These are phyloP conservation scores for Solanum hybrid DNA, from an alignment of 305 asterid genomes.

Conservation along the genomic window DNA sequence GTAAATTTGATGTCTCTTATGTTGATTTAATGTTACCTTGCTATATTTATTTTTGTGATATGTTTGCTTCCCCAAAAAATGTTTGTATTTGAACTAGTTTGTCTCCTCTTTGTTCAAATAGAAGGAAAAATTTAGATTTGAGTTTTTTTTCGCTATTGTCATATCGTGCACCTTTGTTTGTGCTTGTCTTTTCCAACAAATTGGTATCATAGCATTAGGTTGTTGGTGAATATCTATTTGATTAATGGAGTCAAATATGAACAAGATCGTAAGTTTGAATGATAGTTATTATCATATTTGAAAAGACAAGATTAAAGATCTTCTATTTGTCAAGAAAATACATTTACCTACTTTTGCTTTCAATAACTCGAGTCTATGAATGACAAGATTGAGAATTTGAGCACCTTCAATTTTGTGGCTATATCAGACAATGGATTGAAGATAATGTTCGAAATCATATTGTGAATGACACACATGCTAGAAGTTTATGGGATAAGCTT, in stretches of 20 bases:
- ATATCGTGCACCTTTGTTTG: neutral
- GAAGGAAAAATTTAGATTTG: neutral
- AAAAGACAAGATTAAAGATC: neutral
- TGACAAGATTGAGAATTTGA: neutral
- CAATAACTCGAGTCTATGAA: neutral
- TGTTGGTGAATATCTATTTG: neutral
- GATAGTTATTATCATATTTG: neutral
- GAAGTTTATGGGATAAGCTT: neutral
- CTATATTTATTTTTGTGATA: too few relatives aligned
- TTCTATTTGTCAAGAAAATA: neutral
- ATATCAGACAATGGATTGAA: too few relatives aligned
- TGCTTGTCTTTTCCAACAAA: neutral
- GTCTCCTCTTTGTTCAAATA: neutral
- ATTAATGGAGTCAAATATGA: neutral
- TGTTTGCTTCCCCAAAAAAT: too few relatives aligned
- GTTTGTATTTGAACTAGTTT: too few relatives aligned
- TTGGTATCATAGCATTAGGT: neutral
- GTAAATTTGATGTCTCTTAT: too few relatives aligned
- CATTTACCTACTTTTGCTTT: neutral
- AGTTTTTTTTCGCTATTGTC: neutral
- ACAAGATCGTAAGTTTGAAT: neutral
- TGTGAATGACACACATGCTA: neutral
- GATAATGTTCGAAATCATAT: neutral
- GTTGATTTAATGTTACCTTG: too few relatives aligned
- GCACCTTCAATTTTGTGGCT: neutral